Percentiles rank a stretch among this genome's conserved stretches.
These are phyloP conservation scores for Fusarium anguioides DNA, from an alignment of 2,329 filamentous ascomycete genomes.

Conservation along the genomic window DNA sequence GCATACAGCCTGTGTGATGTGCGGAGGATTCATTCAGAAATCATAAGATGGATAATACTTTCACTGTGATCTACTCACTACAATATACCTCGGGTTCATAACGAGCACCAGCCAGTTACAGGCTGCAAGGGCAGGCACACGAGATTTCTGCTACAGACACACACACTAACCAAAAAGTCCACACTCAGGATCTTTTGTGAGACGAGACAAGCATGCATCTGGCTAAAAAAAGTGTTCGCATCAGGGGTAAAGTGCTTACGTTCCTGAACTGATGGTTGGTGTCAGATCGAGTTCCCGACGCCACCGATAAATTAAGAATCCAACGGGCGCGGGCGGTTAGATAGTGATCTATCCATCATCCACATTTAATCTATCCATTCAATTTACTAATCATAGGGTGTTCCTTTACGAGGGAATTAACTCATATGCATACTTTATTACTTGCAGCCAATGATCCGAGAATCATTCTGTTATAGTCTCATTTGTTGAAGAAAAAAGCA, in stretches of 20 bases:
- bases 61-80: no score
- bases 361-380: no score
- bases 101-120: no score
- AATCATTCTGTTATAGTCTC: background rate
- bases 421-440: no score
- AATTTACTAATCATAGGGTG: no score
- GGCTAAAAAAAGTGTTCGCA: constrained; percentile 13
- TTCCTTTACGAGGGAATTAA: no score
- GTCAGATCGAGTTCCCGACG: background rate
- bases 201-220: constrained; percentile 9
- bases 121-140: background rate
- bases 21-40: background rate
- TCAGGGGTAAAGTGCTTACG: constrained; percentile 10
- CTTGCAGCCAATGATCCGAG: no score
- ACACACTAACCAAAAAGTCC: background rate
- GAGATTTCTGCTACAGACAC: background rate
- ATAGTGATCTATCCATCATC: no score
- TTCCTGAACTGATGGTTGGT: background rate
- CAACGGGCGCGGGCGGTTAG: background rate
- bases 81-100: background rate
- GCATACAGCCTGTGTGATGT: constrained; percentile 5
- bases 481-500: background rate
- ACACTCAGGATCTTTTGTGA: constrained; percentile 6
- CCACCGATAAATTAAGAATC: background rate
- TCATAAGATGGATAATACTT: background rate